Base-by-base conservation (phyloP, 495 filamentous ascomycete genomes). In the Lasiosphaeria miniovina region DNA sequence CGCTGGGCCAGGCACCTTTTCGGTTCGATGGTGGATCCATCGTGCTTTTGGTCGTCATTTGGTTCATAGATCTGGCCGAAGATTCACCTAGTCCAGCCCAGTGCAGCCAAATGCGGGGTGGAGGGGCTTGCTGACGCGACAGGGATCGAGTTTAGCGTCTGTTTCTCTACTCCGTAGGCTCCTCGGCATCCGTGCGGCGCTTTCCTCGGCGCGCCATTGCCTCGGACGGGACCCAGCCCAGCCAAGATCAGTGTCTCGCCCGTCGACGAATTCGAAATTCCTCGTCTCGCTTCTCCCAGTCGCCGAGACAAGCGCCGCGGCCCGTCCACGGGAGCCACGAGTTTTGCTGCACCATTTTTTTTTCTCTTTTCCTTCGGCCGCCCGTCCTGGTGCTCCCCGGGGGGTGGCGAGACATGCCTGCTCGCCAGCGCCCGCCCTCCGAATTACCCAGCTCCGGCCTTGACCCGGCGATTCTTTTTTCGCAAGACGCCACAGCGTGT, bases 381-480 rank as follows among this genome's bases (percentile, higher is more conserved):
- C 43, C 43, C 43, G 43, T 46, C 12, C 43, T 5, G 1, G 12
- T 41, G 7, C 38, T 1, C 11, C 0, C 1, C 8, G 12, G 5
- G 8, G 0, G 5, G 43, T 46, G 43, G 43, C 43, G 15, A 46
- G 43, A 4, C 43, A 11, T 46, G 12, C 15, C 15, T 14, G 11
- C 5, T 46, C 43, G 12, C 2, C 12, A 46, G 12, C 12, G 15
- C 43, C 12, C 11, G 43, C 43, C 12, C 7, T n/a, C 12, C 15
- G 43, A 11, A 46, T n/a, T 46, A 24, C 24, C 24, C 24, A 24
- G 24, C 24, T 24, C 38, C 38, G 43, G 43, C 43, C 43, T 11
- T 46, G 43, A 46, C 43, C 43, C 43, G 43, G 43, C 43, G 43
- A 46, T 46, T 46, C 43, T 46, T 46, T 46, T 46, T 24, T 24